A percentile compares a stretch with the other conserved stretches of the same genome.
These are phyloP conservation scores for Vitis hybrid DNA, from an alignment of 177 flowering plant species.

Conservation along the genomic window DNA sequence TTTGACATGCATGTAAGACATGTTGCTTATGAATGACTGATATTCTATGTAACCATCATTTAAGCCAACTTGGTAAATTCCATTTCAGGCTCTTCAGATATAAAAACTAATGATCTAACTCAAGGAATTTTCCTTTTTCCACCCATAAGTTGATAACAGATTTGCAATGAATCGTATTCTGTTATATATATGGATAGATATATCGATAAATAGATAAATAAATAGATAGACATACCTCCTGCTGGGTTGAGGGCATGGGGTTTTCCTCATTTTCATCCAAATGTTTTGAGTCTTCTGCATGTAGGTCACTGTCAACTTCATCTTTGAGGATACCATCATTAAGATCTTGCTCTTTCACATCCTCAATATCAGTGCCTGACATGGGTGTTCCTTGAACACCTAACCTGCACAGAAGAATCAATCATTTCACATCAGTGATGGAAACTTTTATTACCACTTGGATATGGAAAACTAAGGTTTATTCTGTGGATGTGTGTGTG, in stretches of 20 bases:
- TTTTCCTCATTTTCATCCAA: conserved; percentile 13
- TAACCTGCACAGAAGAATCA: background rate
- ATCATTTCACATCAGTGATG: background rate
- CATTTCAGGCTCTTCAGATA: background rate
- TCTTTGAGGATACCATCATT: conserved; percentile 13
- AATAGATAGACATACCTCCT: conserved; percentile 27
- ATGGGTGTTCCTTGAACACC: conserved; percentile 9
- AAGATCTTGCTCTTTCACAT: conserved; percentile 21
- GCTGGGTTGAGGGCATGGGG: conserved; percentile 29
- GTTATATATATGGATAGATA: background rate
- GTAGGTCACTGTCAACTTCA: conserved; percentile 6
- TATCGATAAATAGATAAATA: background rate
- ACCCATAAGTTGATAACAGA: background rate
- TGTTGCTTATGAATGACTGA: background rate
- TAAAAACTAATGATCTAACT: background rate
- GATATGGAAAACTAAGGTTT: too few relatives aligned
- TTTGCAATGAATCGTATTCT: too few relatives aligned
- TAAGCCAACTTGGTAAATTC: background rate
- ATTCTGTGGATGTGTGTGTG: too few relatives aligned
- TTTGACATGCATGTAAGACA: background rate
- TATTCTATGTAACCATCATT: background rate
- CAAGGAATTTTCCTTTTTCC: background rate
- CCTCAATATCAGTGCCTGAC: conserved; percentile 25
- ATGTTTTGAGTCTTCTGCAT: conserved; percentile 14
- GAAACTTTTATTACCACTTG: background rate